A percentile compares a stretch with the other conserved stretches of the same genome.
Conservation (phyloP, 495 filamentous ascomycete species). For the Neurospora hispaniola region DNA sequence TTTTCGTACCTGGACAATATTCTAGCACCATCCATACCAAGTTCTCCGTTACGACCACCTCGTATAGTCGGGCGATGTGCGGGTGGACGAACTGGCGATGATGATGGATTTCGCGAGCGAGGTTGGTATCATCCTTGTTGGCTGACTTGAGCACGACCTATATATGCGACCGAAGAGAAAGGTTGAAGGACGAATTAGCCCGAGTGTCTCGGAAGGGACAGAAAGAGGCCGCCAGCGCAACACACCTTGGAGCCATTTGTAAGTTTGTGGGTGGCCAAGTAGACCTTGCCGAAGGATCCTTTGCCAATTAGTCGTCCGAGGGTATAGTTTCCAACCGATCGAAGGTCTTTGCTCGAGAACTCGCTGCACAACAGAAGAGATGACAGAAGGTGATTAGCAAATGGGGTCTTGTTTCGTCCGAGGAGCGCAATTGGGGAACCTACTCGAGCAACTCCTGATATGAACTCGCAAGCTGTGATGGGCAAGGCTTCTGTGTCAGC, state of each 20-base stretch:
- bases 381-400: background rate
- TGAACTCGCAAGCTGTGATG: slow-evolving; percentile 74
- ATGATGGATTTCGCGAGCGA: slow-evolving; percentile 95
- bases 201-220: background rate
- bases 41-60: slow-evolving; percentile 91
- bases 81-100: slow-evolving; percentile 96
- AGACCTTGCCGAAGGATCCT: slow-evolving; percentile 96
- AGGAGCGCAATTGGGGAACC: slow-evolving; percentile 21
- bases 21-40: slow-evolving; percentile 95
- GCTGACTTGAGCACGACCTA: slow-evolving; percentile 97
- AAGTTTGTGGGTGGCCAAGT: slow-evolving; percentile 91
- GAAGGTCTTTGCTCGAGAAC: slow-evolving; percentile 85
- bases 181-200: background rate
- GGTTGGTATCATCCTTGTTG: slow-evolving; percentile 88
- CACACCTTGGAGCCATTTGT: slow-evolving; percentile 96
- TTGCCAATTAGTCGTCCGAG: slow-evolving; percentile 89
- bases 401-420: background rate
- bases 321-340: slow-evolving; percentile 87
- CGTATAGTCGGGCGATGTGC: slow-evolving; percentile 92
- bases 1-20: slow-evolving; percentile 77
- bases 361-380: slow-evolving; percentile 48
- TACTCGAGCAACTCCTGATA: slow-evolving; percentile 95
- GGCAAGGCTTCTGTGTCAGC: slow-evolving; percentile 15
- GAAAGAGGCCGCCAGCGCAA: background rate
- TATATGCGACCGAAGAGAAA: background rate